Base-by-base conservation (phyloP, 2,329 filamentous ascomycete genomes). In the Ophiocordyceps camponoti-leonardi region DNA sequence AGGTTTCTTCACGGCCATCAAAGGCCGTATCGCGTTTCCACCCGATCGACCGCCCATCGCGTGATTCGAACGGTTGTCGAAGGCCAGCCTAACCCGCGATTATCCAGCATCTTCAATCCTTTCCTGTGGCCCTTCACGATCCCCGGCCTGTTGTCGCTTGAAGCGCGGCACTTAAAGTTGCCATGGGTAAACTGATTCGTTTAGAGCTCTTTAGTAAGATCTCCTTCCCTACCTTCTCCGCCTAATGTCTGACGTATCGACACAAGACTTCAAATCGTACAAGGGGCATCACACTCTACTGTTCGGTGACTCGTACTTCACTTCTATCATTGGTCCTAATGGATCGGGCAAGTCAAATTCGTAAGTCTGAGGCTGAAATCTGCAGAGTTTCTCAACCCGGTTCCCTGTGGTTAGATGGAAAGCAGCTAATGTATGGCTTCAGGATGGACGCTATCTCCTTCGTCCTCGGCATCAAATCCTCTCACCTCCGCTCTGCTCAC, bases 391-490 rank as follows among this genome's bases (percentile, higher is more conserved):
- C 26, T 28, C 7, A 28, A 28, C 5, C 10, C 26, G 11, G 26
- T 28, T 2, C 26, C 26, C 26, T 28, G 5, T 28, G 6, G 7
- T 10, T 10, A 8, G 26, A 28, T 28, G 26, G 26, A 2, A 28
- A 28, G 26, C 26, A 28, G 26, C 26, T 28, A 11, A 28, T 11
- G 11, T 10, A 10, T 2, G 2, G 10, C 11, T 37, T n/a, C 6
- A 93, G 86, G 49, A 98, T 98, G 92, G 92, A 98, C 62, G 92
- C 92, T 54, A 98, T 98, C 55, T 98, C 92, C 53, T 98, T 98
- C 65, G 92, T 98, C 48, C 77, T 98, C 47, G 92, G 92, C 52
- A 96, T 98, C 63, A 95, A 96, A 62, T 98, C 92, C 3, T 93
- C 90, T n/a, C 90, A 96, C 62, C 72, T 98, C 46, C 86, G 92